phyloP scores from a whole-genome alignment of 2,329 filamentous ascomycete genomes.

The Pseudocercospora eumusae region DNA sequence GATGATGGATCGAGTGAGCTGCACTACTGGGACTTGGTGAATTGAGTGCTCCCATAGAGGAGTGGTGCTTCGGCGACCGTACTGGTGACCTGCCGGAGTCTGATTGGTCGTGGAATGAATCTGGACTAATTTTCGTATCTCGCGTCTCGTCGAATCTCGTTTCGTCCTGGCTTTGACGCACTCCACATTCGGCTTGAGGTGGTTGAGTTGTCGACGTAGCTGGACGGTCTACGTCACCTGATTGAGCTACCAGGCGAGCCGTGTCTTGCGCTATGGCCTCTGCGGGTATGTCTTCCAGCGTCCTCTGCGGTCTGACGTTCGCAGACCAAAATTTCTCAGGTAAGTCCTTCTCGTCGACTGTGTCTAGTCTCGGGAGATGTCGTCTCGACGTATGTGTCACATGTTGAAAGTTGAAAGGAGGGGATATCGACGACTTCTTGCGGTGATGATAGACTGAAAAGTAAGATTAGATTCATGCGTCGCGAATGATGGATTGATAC shows the following conservation, averaged over 20 bases:
- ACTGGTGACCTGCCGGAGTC: not conserved
- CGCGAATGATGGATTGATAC: not conserved
- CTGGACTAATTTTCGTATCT: slow-evolving; percentile 30
- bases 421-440: slow-evolving; percentile 57
- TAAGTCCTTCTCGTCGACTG: slow-evolving; percentile 54
- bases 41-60: slow-evolving; percentile 29
- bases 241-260: not conserved
- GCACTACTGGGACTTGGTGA: slow-evolving; percentile 16
- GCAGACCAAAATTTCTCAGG: slow-evolving; percentile 57
- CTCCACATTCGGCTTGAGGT: not conserved
- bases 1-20: slow-evolving; percentile 18
- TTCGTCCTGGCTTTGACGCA: slow-evolving; percentile 27
- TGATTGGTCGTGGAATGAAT: slow-evolving; percentile 13
- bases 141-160: slow-evolving; percentile 33
- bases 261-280: slow-evolving; percentile 2
- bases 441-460: slow-evolving; percentile 34
- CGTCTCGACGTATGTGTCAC: slow-evolving; percentile 60
- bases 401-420: slow-evolving; percentile 66
- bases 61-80: slow-evolving; percentile 26
- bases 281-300: slow-evolving; percentile 5
- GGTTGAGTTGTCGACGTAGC: slow-evolving; percentile 19
- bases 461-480: not conserved
- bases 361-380: slow-evolving; percentile 56
- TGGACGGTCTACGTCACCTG: slow-evolving; percentile 14
- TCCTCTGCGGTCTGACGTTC: slow-evolving; percentile 53